Evolutionary conservation across 2,329 filamentous ascomycete genomes (phyloP).

Genomic region (Aplosporella prunicola): DNA sequence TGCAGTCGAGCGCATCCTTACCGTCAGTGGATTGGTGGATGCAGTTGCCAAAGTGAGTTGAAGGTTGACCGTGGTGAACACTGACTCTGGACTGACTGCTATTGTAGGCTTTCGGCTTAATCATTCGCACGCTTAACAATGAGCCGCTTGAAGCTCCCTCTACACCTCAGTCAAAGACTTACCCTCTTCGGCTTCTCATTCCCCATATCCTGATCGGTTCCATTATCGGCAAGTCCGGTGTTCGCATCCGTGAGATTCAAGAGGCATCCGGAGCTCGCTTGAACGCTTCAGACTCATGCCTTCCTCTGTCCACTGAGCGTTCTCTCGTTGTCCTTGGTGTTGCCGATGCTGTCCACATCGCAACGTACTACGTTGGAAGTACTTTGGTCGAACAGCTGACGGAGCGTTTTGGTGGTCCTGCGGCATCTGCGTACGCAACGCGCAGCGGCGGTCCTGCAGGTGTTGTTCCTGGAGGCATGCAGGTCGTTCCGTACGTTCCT

Average conservation of each 20-base stretch:
- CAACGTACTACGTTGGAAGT: conserved; percentile 96
- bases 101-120: conserved; percentile 87
- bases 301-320: conserved; percentile 90
- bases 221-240: conserved; percentile 95
- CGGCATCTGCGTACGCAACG: conserved; percentile 94
- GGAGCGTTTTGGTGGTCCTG: conserved; percentile 89
- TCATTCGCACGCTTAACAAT: conserved; percentile 96
- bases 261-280: conserved; percentile 92
- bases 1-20: conserved; percentile 93
- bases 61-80: conserved; percentile 8
- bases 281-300: conserved; percentile 89
- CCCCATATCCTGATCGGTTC: conserved; percentile 96
- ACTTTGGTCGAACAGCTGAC: conserved; percentile 97
- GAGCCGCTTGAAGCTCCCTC: conserved; percentile 83
- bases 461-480: conserved; percentile 93
- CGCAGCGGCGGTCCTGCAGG: conserved; percentile 88
- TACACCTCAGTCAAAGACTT: conserved; percentile 90
- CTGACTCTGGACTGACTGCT: conserved; percentile 19
- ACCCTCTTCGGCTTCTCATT: conserved; percentile 87
- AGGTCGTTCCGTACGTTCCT: conserved; percentile 95
- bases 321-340: conserved; percentile 98
- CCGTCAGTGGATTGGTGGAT: conserved; percentile 92
- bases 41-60: conserved; percentile 80
- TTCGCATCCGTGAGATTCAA: conserved; percentile 95
- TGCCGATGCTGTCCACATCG: conserved; percentile 96